Conservation (phyloP, 306 rosid species). For the Gleditsia sinensis region DNA sequence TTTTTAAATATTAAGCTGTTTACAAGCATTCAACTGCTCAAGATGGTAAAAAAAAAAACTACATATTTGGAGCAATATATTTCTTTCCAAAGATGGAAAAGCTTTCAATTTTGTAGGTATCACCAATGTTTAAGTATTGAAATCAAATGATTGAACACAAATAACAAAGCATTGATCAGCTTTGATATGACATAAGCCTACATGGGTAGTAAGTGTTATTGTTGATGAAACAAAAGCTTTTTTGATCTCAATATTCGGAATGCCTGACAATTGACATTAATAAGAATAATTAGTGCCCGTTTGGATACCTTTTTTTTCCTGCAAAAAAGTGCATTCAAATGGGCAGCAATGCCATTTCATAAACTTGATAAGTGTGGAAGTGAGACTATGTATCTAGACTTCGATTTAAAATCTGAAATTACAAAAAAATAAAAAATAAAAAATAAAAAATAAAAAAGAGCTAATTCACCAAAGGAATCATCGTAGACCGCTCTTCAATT, state of each 20-base stretch:
- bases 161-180: not conserved
- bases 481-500: constrained; percentile 1
- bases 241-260: not conserved
- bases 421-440: not conserved
- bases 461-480: not conserved
- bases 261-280: not conserved
- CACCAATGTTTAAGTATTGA: not conserved
- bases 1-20: not conserved
- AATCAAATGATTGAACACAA: not conserved
- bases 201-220: not conserved
- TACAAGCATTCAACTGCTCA: constrained; percentile 16
- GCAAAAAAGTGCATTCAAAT: not conserved
- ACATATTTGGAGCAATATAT: not conserved
- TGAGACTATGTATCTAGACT: constrained; percentile 17
- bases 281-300: not conserved
- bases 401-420: not conserved
- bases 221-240: not conserved
- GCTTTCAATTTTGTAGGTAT: not conserved
- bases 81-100: not conserved
- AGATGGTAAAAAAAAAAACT: not conserved
- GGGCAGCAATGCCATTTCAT: not conserved
- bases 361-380: constrained; percentile 5
- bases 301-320: not conserved
- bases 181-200: not conserved
- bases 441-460: not conserved